Evolutionary conservation across 2,329 filamentous ascomycete species (phyloP).

Genomic region (Cladophialophora yegresii): DNA sequence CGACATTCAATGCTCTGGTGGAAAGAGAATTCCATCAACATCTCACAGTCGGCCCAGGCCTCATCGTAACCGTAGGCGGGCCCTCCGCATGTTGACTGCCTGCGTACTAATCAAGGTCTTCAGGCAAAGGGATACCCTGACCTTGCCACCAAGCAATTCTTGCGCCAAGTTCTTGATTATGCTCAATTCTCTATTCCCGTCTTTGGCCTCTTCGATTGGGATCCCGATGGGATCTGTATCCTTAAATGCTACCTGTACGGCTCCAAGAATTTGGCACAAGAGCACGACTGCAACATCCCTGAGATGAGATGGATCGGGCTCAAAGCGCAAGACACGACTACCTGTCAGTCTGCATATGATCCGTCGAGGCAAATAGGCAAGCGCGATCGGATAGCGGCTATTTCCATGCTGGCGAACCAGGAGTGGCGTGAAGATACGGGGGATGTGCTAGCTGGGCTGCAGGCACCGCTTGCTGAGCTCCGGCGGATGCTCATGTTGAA

Average conservation of each 20-base stretch:
- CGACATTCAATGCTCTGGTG: slow-evolving; percentile 61
- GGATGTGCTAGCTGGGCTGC: slow-evolving; percentile 41
- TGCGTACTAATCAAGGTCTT: slow-evolving; percentile 12
- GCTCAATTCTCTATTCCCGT: slow-evolving; percentile 43
- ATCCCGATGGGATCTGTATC: slow-evolving; percentile 65
- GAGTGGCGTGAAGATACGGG: slow-evolving; percentile 56
- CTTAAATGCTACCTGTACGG: slow-evolving; percentile 65
- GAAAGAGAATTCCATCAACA: slow-evolving; percentile 51
- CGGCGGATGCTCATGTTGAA: slow-evolving; percentile 65
- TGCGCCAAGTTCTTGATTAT: slow-evolving; percentile 48
- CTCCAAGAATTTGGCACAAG: slow-evolving; percentile 57
- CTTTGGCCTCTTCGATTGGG: slow-evolving; percentile 60
- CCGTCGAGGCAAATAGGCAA: slow-evolving; percentile 10
- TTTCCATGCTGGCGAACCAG: slow-evolving; percentile 53
- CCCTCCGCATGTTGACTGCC: neutral
- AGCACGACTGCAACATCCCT: slow-evolving; percentile 53
- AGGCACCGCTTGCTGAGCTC: slow-evolving; percentile 53
- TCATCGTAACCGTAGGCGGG: slow-evolving; percentile 58
- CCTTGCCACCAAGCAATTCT: slow-evolving; percentile 57
- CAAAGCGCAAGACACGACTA: slow-evolving; percentile 44
- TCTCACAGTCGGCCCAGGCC: slow-evolving; percentile 48
- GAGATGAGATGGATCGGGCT: slow-evolving; percentile 62
- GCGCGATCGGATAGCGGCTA: slow-evolving; percentile 35
- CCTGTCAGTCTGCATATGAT: slow-evolving; percentile 36
- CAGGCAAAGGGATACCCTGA: slow-evolving; percentile 68